Conservation (phyloP, 176 grass and related monocot genomes). For the Phyllostachys edulis region DNA sequence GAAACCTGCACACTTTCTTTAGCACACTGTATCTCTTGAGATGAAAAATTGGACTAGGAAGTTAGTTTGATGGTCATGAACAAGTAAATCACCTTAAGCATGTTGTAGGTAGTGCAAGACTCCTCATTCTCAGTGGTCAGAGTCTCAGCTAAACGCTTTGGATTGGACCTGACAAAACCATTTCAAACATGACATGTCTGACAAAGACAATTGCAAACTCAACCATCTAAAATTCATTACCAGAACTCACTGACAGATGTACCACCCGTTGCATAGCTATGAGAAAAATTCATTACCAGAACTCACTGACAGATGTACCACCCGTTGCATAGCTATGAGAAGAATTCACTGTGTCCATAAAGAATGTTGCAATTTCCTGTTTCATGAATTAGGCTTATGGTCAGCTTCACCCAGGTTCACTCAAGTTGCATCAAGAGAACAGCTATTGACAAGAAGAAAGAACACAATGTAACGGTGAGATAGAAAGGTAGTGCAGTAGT, state of each 20-base stretch:
- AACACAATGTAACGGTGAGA: neutral
- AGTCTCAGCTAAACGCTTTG: conserved; percentile 65
- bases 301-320: conserved; percentile 88
- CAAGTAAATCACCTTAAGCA: conserved; percentile 78
- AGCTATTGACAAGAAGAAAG: neutral
- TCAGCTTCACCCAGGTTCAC: neutral
- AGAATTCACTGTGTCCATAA: conserved; percentile 86
- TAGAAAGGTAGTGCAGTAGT: neutral
- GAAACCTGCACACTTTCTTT: conserved; percentile 55
- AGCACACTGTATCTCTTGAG: neutral
- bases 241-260: conserved; percentile 93
- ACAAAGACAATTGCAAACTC: neutral
- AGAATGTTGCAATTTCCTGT: conserved; percentile 82
- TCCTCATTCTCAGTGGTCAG: conserved; percentile 84
- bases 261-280: conserved; percentile 83
- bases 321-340: conserved; percentile 89
- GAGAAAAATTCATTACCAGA: conserved; percentile 98
- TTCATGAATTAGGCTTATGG: neutral
- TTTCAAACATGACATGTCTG: neutral
- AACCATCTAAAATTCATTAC: conserved; percentile 33
- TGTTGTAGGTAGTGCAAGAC: conserved; percentile 94
- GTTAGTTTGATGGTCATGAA: neutral
- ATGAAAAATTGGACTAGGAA: neutral
- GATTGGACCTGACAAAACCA: conserved; percentile 53
- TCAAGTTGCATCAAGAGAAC: neutral